Percentiles rank a stretch among this genome's conserved stretches.
Conservation (phyloP, 2,329 filamentous ascomycete genomes). For the Cladophialophora exuberans region DNA sequence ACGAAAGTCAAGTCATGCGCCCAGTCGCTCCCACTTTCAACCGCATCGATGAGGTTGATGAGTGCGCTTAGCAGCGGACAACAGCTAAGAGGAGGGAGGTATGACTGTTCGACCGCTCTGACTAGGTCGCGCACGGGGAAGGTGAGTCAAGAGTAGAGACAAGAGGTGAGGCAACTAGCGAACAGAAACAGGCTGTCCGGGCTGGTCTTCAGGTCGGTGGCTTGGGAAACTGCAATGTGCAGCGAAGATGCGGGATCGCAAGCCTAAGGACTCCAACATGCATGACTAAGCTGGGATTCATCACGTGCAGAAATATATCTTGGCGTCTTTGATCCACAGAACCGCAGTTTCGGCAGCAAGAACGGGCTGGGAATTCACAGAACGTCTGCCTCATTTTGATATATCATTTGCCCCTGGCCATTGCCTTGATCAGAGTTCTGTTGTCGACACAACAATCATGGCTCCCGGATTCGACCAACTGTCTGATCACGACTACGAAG, state of each 20-base stretch:
- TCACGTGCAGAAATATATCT: no score
- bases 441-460: slow-evolving; percentile 64
- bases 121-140: neutral
- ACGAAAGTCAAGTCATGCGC: slow-evolving; percentile 18
- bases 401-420: no score
- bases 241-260: slow-evolving; percentile 11
- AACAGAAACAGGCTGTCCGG: neutral
- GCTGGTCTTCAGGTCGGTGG: no score
- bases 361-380: no score
- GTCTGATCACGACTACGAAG: slow-evolving; percentile 86
- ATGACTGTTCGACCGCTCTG: neutral
- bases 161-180: neutral
- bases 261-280: neutral
- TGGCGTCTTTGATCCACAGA: no score
- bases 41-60: neutral
- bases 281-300: slow-evolving; percentile 10
- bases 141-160: neutral
- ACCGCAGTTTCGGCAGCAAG: no score
- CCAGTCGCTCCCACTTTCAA: slow-evolving; percentile 12
- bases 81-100: neutral
- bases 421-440: no score
- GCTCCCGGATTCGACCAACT: slow-evolving; percentile 91
- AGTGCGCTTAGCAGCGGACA: slow-evolving; percentile 1
- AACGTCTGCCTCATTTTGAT: no score
- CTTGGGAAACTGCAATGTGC: neutral